Percentiles rank a stretch among this genome's conserved stretches.
Conservation (phyloP, 2,329 filamentous ascomycete species). For the Stachybotrys chlorohalonatus region DNA sequence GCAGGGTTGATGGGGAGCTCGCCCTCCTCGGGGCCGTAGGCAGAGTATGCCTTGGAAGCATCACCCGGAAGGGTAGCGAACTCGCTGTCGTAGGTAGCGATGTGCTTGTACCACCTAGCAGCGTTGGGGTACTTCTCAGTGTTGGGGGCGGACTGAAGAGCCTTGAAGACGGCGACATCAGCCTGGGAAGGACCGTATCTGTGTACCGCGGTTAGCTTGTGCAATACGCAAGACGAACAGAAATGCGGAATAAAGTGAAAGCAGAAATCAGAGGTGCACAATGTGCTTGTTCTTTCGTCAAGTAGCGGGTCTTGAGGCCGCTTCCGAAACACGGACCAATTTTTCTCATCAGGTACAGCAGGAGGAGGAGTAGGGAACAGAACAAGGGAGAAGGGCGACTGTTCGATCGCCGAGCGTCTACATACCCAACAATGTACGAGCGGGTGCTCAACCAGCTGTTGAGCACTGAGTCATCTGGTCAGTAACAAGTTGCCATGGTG, state of each 20-base stretch:
- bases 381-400: background rate
- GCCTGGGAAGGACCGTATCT: constrained; percentile 72
- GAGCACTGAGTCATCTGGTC: constrained; percentile 43
- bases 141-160: constrained; percentile 65
- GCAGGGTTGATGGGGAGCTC: constrained; percentile 78
- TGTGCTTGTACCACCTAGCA: constrained; percentile 98
- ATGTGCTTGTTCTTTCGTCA: constrained; percentile 66
- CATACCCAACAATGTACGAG: constrained; percentile 79
- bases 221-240: background rate
- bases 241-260: constrained; percentile 1
- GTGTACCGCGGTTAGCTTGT: constrained; percentile 9
- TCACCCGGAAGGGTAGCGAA: constrained; percentile 88
- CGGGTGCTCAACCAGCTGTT: constrained; percentile 67
- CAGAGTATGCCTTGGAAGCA: constrained; percentile 76
- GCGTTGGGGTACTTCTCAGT: constrained; percentile 86
- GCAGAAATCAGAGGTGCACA: constrained; percentile 63
- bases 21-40: constrained; percentile 78
- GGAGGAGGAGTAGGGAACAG: background rate
- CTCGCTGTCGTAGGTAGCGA: constrained; percentile 84
- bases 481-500: constrained; percentile 19
- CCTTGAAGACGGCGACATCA: constrained; percentile 94
- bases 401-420: constrained; percentile 12
- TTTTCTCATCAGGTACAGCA: constrained; percentile 57
- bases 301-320: constrained; percentile 82
- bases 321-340: constrained; percentile 95